Evolutionary conservation across 345 rosid species (phyloP).

Genomic region (Arabidopsis arenosa): DNA sequence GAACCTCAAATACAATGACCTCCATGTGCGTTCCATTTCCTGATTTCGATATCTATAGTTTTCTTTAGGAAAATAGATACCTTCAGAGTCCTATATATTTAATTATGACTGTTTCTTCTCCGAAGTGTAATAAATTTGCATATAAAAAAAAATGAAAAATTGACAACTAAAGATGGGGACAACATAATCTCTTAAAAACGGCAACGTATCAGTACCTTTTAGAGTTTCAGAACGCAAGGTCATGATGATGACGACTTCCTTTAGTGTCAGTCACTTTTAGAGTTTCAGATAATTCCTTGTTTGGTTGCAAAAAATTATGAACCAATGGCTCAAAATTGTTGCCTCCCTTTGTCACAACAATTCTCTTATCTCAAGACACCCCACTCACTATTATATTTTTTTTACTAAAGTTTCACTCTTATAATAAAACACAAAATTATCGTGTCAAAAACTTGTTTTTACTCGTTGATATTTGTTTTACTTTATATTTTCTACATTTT

Average conservation of each 20-base stretch:
- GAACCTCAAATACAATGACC: conserved; percentile 16
- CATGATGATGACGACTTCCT: conserved; percentile 26
- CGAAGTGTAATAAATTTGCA: background rate
- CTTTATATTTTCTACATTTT: background rate
- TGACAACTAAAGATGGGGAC: conserved; percentile 36
- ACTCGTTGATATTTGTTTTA: background rate
- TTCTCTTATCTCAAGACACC: conserved; percentile 38
- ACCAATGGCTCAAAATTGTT: conserved; percentile 30
- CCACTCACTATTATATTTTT: conserved; percentile 1
- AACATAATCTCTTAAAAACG: conserved; percentile 38
- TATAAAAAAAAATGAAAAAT: background rate
- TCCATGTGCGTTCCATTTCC: conserved; percentile 34
- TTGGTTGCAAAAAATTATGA: conserved; percentile 20
- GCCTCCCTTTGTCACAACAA: conserved; percentile 44
- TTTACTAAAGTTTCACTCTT: background rate
- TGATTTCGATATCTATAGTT: background rate
- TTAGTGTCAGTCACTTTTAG: conserved; percentile 27
- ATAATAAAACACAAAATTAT: background rate
- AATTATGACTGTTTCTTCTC: conserved; percentile 16
- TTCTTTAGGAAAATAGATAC: conserved; percentile 12
- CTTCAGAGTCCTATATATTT: conserved; percentile 12
- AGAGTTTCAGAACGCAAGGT: conserved; percentile 22
- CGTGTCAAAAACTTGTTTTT: background rate
- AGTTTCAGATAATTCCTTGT: conserved; percentile 37
- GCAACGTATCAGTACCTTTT: conserved; percentile 24